Base-by-base conservation (phyloP, 2,329 filamentous ascomycete genomes). In the Aspergillus puulaauensis region DNA sequence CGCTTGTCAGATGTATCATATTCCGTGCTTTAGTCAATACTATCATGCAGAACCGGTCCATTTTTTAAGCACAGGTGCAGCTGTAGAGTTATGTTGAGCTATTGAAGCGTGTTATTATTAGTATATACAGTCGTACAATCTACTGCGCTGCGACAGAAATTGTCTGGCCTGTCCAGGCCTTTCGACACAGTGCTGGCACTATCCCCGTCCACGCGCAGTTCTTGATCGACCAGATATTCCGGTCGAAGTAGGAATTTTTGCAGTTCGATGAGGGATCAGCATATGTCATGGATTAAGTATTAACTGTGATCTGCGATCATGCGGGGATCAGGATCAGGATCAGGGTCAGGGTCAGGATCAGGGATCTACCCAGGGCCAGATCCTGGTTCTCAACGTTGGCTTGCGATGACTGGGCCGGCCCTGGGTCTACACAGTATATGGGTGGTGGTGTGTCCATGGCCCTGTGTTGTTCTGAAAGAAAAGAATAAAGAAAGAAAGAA, bases 211-310 rank as follows among this genome's bases (percentile, higher is more conserved):
- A 70, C 19, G 68, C n/a, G 9, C 66, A 53, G 14, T 43, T 58
- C 47, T 70, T 70, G 27, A 68, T 48, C 6, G 56, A 63, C 15
- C 68, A 62, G 27, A 70, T 63, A 9, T 70, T 65, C 33, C 68
- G 65, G 3, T 65, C 64, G 9, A 69, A 69, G 6, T 63, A 35
- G 6, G 35, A 52, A 9, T 66, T 57, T 66, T 47, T 69, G 66
- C 9, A 64, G 63, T 43, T 68, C 67, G 33, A 70, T 47, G n/a
- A 69, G 40, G n/a, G 46, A 39, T 50, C 35, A 50, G 47, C 47
- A 24, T 47, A 24, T 31, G 33, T 1, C 6, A n/a, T 3, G n/a
- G 12, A 14, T 31, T 15, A 7, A n/a, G n/a, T 11, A 31, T 43
- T 37, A 37, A 37, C 15, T 37, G 15, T n/a, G 35, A 37, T 37